Evolutionary conservation across 2,329 filamentous ascomycete genomes (phyloP).

Genomic region (Xylaria sp.): DNA sequence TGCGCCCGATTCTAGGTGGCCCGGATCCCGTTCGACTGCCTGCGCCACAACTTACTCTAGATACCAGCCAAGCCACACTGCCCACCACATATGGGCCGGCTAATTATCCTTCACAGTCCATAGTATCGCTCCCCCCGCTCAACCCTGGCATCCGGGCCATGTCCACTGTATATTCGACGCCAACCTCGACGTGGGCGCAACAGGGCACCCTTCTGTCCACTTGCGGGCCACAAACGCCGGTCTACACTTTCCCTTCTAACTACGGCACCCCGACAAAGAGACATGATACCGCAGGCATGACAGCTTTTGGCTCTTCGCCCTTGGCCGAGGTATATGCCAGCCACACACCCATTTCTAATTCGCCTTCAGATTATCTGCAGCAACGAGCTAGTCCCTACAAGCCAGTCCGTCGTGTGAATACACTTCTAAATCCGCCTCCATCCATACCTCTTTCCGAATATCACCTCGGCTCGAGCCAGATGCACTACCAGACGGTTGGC

Average conservation of each 20-base stretch:
- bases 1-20: constrained; percentile 30
- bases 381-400: constrained; percentile 92
- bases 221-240: constrained; percentile 42
- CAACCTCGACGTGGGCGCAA: constrained; percentile 48
- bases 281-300: constrained; percentile 56
- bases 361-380: constrained; percentile 84
- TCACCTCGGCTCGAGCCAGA: constrained; percentile 70
- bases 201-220: constrained; percentile 42
- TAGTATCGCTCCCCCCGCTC: constrained; percentile 67
- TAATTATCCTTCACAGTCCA: constrained; percentile 50
- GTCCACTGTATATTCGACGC: constrained; percentile 72
- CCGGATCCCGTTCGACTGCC: constrained; percentile 60
- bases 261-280: constrained; percentile 60
- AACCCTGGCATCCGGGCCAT: constrained; percentile 71
- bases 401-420: constrained; percentile 86
- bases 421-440: constrained; percentile 86
- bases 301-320: constrained; percentile 69
- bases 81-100: constrained; percentile 42
- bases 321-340: constrained; percentile 66
- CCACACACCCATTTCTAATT: constrained; percentile 74
- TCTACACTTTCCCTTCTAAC: constrained; percentile 39
- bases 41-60: constrained; percentile 72
- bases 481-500: constrained; percentile 82
- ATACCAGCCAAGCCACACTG: constrained; percentile 50
- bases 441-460: constrained; percentile 79